phyloP scores from a whole-genome alignment of 176 grass and related monocot genomes.

The Carex littledalei region DNA sequence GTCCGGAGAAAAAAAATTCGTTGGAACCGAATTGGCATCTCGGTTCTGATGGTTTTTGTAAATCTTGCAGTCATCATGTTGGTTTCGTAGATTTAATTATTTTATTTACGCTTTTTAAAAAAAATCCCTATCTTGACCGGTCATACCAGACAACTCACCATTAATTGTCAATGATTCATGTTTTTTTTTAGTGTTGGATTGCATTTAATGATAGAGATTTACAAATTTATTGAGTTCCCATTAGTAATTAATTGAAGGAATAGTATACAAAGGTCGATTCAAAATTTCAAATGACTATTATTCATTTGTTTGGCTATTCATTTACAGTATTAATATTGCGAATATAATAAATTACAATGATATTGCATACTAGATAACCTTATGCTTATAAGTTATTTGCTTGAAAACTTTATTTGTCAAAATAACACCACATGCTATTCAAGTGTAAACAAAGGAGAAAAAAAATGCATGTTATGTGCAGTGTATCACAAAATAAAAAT shows the following conservation, averaged over 20 bases:
- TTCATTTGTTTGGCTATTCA: background rate
- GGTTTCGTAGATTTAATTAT: too few relatives aligned
- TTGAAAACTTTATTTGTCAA: background rate
- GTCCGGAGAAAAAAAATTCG: too few relatives aligned
- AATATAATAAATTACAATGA: background rate
- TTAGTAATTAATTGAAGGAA: background rate
- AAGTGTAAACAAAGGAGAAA: background rate
- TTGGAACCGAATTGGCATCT: too few relatives aligned
- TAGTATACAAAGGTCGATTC: background rate
- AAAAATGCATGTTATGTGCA: background rate
- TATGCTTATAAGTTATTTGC: background rate
- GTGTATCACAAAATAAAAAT: background rate
- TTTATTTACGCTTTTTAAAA: too few relatives aligned
- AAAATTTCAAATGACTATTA: background rate
- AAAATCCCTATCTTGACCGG: background rate
- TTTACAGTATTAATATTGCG: background rate
- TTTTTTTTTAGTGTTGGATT: background rate
- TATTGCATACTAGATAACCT: background rate
- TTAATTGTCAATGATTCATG: background rate
- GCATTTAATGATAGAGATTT: slow-evolving; percentile 6
- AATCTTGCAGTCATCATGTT: too few relatives aligned
- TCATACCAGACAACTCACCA: background rate
- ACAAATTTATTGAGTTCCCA: background rate
- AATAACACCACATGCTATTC: background rate
- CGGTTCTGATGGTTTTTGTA: too few relatives aligned